phyloP scores from a whole-genome alignment of 1,284 basidiomycete species.

The Sporisorium reilianum region DNA sequence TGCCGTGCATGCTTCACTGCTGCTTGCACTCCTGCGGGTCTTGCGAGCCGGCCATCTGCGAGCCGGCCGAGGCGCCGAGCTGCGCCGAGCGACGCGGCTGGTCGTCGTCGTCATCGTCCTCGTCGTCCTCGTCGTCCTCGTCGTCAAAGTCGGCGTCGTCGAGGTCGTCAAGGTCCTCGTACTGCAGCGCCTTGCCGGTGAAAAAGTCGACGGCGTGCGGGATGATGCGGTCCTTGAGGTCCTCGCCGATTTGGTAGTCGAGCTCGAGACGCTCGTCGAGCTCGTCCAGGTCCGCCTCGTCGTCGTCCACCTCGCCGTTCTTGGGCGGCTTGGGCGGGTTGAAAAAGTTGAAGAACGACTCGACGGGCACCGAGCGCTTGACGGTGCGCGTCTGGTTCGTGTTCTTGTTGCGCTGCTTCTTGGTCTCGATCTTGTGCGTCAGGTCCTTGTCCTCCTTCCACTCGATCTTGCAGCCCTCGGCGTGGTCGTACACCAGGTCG shows the following conservation, averaged over 20 bases:
- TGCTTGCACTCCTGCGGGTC: constrained; percentile 67
- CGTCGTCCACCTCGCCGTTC: constrained; percentile 59
- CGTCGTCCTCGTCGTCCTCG: constrained; percentile 64
- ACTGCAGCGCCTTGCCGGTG: constrained; percentile 93
- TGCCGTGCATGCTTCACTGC: constrained; percentile 50
- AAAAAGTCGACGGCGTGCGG: constrained; percentile 89
- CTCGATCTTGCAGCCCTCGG: constrained; percentile 88
- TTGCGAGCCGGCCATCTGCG: constrained; percentile 58
- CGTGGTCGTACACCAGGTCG: constrained; percentile 94
- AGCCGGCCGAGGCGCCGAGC: constrained; percentile 49
- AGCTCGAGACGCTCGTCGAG: constrained; percentile 91
- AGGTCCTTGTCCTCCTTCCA: constrained; percentile 99
- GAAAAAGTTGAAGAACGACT: constrained; percentile 70
- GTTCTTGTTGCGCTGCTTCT: constrained; percentile 96
- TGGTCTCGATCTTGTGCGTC: constrained; percentile 96
- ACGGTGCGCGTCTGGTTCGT: constrained; percentile 69
- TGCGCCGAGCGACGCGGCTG: constrained; percentile 46
- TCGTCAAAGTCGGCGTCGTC: constrained; percentile 73
- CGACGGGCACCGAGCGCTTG: constrained; percentile 68
- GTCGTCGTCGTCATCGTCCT: constrained; percentile 68
- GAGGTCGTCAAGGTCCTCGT: constrained; percentile 76
- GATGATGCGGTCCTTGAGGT: constrained; percentile 96
- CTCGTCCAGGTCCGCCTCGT: constrained; percentile 62
- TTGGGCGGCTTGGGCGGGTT: constrained; percentile 66
- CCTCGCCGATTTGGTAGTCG: constrained; percentile 98